Base-by-base conservation (phyloP, 352 stramenopile genomes). In the Phytopythium boreale region DNA sequence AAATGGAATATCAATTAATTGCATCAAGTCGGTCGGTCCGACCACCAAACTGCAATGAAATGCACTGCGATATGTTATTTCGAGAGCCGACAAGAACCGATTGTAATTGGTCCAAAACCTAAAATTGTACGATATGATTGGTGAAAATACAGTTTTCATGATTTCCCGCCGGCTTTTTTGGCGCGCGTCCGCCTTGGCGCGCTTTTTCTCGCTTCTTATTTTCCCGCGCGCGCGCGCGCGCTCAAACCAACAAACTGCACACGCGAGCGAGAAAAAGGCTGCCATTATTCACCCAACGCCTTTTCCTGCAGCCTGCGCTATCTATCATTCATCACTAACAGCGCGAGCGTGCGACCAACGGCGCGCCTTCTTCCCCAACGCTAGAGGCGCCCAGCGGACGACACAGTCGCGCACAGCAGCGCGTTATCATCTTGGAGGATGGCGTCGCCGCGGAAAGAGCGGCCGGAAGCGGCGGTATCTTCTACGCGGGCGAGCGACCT, bases 1-100 rank as follows among this genome's bases (percentile, higher is more conserved):
- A 15, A 50, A 50, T 11, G 15, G n/a, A 50, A 50, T 50, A 22
- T 15, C 41, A 50, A 50, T 50, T 50, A 50, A 50, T 50, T 50
- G 0, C 43, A 50, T 12, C 43, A 9, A 49, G 11, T 26, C 39
- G 31, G 31, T 36, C 34, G 34, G 34, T 39, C 34, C 34, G 34
- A 39, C 34, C 34, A 39, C 34, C 34, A 39, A 39, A 39, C 34
- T 39, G 34, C 34, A 39, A 39, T 14, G 34, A 10, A 39, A 14
- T 10, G 34, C 10, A 39, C 34, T 39, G 7, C 2, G 4, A 15
- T 14, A 14, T 39, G 34, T 39, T 39, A 39, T 10, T n/a, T 14
- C 34, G 2, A 39, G 10, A 39, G 5, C 5, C 10, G 34, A 39
- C 34, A 39, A 36, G 31, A 36, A 19, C 34, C 15, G 11, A 2